phyloP scores from a whole-genome alignment of 2,329 filamentous ascomycete species.

The Clonostachys solani region DNA sequence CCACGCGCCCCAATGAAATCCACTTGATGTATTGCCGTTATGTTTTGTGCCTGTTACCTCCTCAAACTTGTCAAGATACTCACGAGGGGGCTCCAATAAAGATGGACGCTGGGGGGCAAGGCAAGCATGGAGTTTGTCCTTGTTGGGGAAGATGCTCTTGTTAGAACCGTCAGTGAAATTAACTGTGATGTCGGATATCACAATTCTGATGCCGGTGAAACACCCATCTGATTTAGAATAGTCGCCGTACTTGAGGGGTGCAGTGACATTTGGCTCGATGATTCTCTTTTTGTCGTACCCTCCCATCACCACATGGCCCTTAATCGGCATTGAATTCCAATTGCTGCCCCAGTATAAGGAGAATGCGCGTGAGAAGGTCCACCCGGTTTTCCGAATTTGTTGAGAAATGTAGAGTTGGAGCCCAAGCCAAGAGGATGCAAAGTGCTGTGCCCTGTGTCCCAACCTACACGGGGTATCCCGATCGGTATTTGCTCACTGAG shows the following conservation, averaged over 20 bases:
- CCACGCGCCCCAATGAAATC: constrained; percentile 9
- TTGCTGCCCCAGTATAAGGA: constrained; percentile 28
- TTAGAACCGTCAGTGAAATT: constrained; percentile 18
- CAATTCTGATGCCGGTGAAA: constrained; percentile 13
- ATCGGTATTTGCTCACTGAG: constrained; percentile 6
- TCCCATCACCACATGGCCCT: constrained; percentile 22
- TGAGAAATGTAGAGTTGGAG: constrained; percentile 21
- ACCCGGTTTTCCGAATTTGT: constrained; percentile 9
- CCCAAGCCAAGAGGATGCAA: constrained; percentile 20
- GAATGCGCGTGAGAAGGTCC: constrained; percentile 20
- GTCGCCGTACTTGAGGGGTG: constrained; percentile 10
- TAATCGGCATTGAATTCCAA: constrained; percentile 15
- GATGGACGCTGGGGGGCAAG: constrained; percentile 22
- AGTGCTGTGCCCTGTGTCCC: constrained; percentile 18
- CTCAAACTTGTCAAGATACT: constrained; percentile 12
- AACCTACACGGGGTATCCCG: constrained; percentile 15
- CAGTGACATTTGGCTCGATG: constrained; percentile 17
- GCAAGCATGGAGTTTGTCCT: constrained; percentile 14
- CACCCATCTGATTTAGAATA: constrained; percentile 5
- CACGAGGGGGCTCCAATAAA: constrained; percentile 15
- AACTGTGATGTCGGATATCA: constrained; percentile 13
- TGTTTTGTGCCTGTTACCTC: constrained; percentile 4
- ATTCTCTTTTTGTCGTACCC: constrained; percentile 26
- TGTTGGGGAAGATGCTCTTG: constrained; percentile 14
- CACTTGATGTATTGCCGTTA: constrained; percentile 4